These are phyloP conservation scores for Phytophthora melonis DNA, from an alignment of 352 stramenopile genomes.

Conservation along the genomic window DNA sequence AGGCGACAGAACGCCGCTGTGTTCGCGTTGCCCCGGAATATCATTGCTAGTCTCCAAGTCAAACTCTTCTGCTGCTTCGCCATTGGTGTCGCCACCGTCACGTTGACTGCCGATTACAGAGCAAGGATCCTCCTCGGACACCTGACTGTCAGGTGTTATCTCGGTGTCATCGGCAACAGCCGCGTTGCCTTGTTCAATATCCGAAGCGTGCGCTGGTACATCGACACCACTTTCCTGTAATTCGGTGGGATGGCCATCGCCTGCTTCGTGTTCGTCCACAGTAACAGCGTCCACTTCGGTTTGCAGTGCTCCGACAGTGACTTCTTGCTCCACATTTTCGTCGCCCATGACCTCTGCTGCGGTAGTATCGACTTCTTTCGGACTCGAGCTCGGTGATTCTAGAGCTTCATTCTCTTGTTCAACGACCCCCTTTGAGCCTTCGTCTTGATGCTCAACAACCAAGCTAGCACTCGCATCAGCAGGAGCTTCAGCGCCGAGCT, in stretches of 20 bases:
- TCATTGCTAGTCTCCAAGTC: not conserved
- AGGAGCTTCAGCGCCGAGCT: not conserved
- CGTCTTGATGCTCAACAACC: not conserved
- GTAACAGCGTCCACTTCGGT: not conserved
- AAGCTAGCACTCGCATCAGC: not conserved
- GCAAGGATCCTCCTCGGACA: not conserved
- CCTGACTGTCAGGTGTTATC: not conserved
- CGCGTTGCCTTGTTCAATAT: not conserved
- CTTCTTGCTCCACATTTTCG: not conserved
- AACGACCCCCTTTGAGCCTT: not conserved
- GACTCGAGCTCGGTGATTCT: too few relatives aligned
- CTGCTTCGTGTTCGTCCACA: not conserved
- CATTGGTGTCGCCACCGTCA: not conserved
- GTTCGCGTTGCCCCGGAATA: not conserved
- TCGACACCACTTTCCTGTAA: not conserved
- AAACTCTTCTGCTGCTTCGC: not conserved
- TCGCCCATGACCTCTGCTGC: not conserved
- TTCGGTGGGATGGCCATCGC: not conserved
- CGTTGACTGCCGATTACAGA: not conserved
- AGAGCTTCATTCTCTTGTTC: not conserved
- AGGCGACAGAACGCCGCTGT: not conserved
- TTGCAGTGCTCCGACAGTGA: not conserved
- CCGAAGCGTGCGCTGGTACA: not conserved
- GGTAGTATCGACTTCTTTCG: not conserved
- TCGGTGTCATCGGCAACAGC: not conserved